Conservation (phyloP, 2,329 filamentous ascomycete species). For the Pseudogymnoascus verrucosus region DNA sequence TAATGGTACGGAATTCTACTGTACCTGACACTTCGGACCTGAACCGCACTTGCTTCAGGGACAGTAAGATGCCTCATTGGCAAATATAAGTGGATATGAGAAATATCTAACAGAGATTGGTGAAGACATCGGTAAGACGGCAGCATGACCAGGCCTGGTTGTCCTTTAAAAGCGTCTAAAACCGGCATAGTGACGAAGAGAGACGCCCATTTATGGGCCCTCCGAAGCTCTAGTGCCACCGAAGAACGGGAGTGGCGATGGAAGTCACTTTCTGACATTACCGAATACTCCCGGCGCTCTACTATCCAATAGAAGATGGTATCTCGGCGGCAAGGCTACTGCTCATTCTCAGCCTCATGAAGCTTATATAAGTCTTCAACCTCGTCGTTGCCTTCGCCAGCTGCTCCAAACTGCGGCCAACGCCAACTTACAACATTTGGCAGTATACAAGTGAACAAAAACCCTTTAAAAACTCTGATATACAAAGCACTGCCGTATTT, state of each 20-base stretch:
- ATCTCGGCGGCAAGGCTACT: neutral
- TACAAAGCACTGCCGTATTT: neutral
- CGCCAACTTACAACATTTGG: neutral
- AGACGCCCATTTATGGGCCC: neutral
- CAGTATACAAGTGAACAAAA: neutral
- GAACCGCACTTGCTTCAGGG: neutral
- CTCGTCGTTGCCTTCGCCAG: neutral
- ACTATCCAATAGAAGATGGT: neutral
- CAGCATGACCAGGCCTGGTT: neutral
- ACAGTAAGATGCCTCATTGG: neutral
- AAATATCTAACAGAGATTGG: neutral
- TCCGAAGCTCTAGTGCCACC: neutral
- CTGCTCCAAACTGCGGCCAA: neutral
- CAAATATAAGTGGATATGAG: neutral
- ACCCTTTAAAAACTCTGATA: neutral
- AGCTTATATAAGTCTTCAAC: neutral
- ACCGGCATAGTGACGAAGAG: neutral
- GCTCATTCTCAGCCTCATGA: neutral
- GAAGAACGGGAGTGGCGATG: constrained; percentile 1
- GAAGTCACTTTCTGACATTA: constrained; percentile 7
- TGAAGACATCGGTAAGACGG: neutral
- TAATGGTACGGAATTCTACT: neutral
- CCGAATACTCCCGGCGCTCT: neutral
- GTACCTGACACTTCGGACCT: neutral
- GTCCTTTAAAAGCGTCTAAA: neutral